Evolutionary conservation across 2,329 filamentous ascomycete species (phyloP).

Genomic region (Sporothrix brasiliensis): DNA sequence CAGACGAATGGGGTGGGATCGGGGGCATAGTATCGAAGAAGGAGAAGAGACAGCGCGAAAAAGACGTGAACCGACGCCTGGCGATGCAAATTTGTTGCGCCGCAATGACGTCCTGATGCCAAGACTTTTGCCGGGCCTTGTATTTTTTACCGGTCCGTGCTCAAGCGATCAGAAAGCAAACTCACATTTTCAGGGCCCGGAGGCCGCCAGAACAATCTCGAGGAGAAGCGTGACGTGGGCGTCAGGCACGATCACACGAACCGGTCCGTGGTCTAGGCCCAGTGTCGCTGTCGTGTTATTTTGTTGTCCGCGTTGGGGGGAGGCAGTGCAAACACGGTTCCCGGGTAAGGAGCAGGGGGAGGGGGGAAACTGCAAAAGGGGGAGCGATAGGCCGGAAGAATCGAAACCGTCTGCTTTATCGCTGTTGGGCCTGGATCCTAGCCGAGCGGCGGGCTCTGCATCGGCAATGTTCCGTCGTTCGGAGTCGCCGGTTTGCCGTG

Average conservation of each 20-base stretch:
- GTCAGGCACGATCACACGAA: constrained; percentile 14
- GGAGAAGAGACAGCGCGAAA: neutral
- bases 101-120: constrained; percentile 31
- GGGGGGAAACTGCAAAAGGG: constrained; percentile 4
- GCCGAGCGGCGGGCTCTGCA: neutral
- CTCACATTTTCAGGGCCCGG: constrained; percentile 35
- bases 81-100: constrained; percentile 6
- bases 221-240: constrained; percentile 20
- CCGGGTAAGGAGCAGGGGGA: constrained; percentile 21
- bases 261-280: constrained; percentile 17
- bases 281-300: constrained; percentile 1
- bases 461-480: constrained; percentile 17
- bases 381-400: constrained; percentile 5
- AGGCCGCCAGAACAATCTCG: constrained; percentile 34
- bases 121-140: constrained; percentile 18
- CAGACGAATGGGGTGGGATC: no score
- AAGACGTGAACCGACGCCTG: neutral
- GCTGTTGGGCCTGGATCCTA: neutral
- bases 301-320: constrained; percentile 13
- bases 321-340: constrained; percentile 25
- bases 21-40: neutral
- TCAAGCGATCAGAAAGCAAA: neutral
- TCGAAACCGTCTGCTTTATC: constrained; percentile 6
- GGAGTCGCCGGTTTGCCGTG: constrained; percentile 8
- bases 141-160: constrained; percentile 8